These are phyloP conservation scores for Phanerodontia chrysosporium DNA, from an alignment of 768 basidiomycete species.

Conservation along the genomic window DNA sequence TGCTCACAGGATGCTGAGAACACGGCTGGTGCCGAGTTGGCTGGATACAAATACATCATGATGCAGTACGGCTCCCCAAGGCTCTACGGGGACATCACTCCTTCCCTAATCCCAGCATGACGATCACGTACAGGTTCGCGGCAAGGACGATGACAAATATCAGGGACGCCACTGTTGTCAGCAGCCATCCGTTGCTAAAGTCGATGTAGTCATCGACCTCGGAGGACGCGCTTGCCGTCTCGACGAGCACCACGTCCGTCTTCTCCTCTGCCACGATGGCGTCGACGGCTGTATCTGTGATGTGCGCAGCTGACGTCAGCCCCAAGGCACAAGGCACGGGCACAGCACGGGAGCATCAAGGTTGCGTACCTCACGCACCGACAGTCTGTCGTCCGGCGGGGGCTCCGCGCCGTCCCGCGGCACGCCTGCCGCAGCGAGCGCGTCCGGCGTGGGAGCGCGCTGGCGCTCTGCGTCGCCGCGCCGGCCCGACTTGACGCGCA, in stretches of 20 bases:
- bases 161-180: conserved; percentile 43
- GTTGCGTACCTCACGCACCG: not conserved
- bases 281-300: conserved; percentile 45
- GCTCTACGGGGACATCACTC: conserved; percentile 1
- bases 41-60: not conserved
- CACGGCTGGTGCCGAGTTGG: too few species aligned
- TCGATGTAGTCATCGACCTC: conserved; percentile 39
- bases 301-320: conserved; percentile 41
- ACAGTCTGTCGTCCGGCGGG: not conserved
- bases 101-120: conserved; percentile 47
- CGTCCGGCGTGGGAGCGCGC: too few species aligned
- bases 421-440: not conserved
- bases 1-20: too few species aligned
- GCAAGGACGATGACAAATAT: conserved; percentile 65
- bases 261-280: conserved; percentile 9
- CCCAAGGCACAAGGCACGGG: not conserved
- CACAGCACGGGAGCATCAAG: not conserved
- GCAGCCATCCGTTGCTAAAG: conserved; percentile 58
- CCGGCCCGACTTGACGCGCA: conserved; percentile 49
- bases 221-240: not conserved
- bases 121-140: conserved; percentile 77
- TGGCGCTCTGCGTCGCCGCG: not conserved
- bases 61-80: not conserved
- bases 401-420: not conserved
- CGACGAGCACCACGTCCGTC: conserved; percentile 8